A percentile compares a stretch with the other conserved stretches of the same genome.
Evolutionary conservation across 2,329 filamentous ascomycete genomes (phyloP).

Genomic region (Botryotinia globosa): DNA sequence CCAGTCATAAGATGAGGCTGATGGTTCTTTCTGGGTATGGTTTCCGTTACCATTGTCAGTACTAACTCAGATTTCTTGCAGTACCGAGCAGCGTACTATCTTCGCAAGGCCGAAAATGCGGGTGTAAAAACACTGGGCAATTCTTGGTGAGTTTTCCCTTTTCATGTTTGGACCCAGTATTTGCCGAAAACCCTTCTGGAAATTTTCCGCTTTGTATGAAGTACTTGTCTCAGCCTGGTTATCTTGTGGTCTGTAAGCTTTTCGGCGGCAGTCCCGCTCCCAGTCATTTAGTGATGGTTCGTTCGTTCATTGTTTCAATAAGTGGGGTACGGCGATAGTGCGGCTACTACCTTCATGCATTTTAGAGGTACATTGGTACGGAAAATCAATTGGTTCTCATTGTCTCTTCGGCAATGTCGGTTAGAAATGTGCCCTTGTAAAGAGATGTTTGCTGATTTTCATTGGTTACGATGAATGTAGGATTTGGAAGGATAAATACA

Average conservation of each 20-base stretch:
- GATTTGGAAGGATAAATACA: conserved; percentile 99
- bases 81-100: conserved; percentile 83
- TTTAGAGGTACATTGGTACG: conserved; percentile 10
- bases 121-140: conserved; percentile 91
- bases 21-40: conserved; percentile 22
- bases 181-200: neutral
- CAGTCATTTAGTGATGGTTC: conserved; percentile 25
- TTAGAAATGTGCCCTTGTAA: conserved; percentile 8
- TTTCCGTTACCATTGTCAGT: neutral
- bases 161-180: neutral
- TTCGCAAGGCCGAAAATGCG: conserved; percentile 83
- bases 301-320: conserved; percentile 24
- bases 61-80: conserved; percentile 40
- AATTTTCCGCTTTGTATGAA: conserved; percentile 7
- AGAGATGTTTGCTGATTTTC: conserved; percentile 10
- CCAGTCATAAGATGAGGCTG: conserved; percentile 48
- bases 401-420: conserved; percentile 19
- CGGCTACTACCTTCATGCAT: conserved; percentile 1
- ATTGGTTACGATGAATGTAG: conserved; percentile 31
- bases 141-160: conserved; percentile 69
- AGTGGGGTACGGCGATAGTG: conserved; percentile 20
- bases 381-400: conserved; percentile 19
- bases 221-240: conserved; percentile 10
- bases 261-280: conserved; percentile 13
- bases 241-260: conserved; percentile 1